Conservation (phyloP, 2,329 filamentous ascomycete genomes). For the Emergomyces orientalis region DNA sequence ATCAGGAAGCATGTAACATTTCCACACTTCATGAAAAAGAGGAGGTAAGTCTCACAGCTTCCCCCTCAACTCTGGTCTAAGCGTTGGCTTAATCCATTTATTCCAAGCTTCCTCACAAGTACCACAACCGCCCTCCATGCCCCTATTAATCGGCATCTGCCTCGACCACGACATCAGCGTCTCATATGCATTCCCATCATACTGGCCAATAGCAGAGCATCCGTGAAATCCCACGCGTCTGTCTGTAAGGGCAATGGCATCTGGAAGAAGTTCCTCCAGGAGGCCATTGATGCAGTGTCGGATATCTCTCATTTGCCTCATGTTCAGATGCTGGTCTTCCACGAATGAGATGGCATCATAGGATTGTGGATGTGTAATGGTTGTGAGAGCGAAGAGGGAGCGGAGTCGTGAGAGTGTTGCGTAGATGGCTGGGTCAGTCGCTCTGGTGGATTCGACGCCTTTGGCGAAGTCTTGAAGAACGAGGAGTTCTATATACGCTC, state of each 20-base stretch:
- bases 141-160: constrained; percentile 21
- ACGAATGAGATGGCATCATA: constrained; percentile 23
- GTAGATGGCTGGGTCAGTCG: constrained; percentile 10
- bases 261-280: constrained; percentile 17
- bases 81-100: constrained; percentile 12
- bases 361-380: constrained; percentile 20
- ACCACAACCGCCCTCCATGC: constrained; percentile 15
- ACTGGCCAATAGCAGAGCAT: constrained; percentile 19
- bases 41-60: constrained; percentile 12
- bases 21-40: no score
- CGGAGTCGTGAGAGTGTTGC: constrained; percentile 13
- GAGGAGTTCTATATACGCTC: constrained; percentile 23
- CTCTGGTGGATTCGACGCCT: constrained; percentile 1
- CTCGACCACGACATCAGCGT: constrained; percentile 21
- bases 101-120: constrained; percentile 17
- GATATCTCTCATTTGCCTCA: constrained; percentile 16
- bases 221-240: constrained; percentile 21
- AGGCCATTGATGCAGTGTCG: constrained; percentile 12
- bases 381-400: constrained; percentile 17
- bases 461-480: constrained; percentile 19
- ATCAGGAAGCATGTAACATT: no score
- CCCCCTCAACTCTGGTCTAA: constrained; percentile 15
- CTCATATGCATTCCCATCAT: constrained; percentile 19
- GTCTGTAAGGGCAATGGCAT: constrained; percentile 20
- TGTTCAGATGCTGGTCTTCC: constrained; percentile 18